A percentile compares a stretch with the other conserved stretches of the same genome.
Evolutionary conservation across 1,284 basidiomycete genomes (phyloP).

Genomic region (Macrocybe sp.): DNA sequence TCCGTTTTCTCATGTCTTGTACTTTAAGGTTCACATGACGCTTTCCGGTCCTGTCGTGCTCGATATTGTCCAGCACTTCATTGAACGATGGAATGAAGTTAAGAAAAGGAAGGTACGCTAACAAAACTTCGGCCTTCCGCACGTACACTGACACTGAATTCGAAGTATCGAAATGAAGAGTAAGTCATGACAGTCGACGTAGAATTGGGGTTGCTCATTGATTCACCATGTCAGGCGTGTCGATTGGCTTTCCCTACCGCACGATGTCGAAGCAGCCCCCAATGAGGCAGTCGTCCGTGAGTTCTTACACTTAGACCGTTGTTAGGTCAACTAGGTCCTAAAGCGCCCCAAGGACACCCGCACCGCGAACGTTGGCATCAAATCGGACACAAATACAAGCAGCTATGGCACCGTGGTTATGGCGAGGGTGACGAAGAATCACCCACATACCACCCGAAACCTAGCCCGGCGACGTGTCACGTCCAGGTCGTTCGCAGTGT

Average conservation of each 20-base stretch:
- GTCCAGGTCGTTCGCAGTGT: slow-evolving; percentile 83
- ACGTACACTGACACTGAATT: no score
- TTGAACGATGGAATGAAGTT: slow-evolving; percentile 85
- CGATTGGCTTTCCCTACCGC: slow-evolving; percentile 83
- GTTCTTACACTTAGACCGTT: slow-evolving; percentile 8
- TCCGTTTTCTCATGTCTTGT: background rate
- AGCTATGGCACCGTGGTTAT: slow-evolving; percentile 48
- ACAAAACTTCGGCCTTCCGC: no score
- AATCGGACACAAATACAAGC: slow-evolving; percentile 56
- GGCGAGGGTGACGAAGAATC: slow-evolving; percentile 15
- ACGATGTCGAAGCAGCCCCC: slow-evolving; percentile 54
- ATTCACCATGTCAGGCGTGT: slow-evolving; percentile 18
- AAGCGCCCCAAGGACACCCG: slow-evolving; percentile 49
- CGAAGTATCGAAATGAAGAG: slow-evolving; percentile 15
- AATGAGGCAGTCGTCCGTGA: slow-evolving; percentile 63
- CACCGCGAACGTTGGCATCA: slow-evolving; percentile 57
- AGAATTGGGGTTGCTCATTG: background rate
- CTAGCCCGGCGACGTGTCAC: slow-evolving; percentile 46
- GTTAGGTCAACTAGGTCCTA: background rate
- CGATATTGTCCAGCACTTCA: slow-evolving; percentile 88
- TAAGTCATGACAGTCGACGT: no score
- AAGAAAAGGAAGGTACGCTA: slow-evolving; percentile 61
- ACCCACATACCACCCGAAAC: slow-evolving; percentile 27
- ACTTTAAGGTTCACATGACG: slow-evolving; percentile 73
- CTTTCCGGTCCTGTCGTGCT: slow-evolving; percentile 79